A percentile compares a stretch with the other conserved stretches of the same genome.
phyloP scores from a whole-genome alignment of 2,329 filamentous ascomycete species.

The Clonostachys sp. region DNA sequence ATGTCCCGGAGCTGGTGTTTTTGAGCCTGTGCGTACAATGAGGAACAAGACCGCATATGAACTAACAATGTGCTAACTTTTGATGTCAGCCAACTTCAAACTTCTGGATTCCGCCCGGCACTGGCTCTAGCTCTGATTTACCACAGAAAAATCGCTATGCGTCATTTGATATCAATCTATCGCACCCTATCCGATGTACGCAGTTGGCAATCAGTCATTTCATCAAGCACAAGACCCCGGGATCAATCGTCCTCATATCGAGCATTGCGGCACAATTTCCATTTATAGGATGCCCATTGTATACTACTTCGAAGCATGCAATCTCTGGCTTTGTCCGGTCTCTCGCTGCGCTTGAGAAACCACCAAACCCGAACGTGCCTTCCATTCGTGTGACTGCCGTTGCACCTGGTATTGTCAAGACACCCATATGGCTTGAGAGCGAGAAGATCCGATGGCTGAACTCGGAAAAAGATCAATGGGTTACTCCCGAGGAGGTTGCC shows the following conservation, averaged over 20 bases:
- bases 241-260: conserved; percentile 16
- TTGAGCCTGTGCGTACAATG: conserved; percentile 18
- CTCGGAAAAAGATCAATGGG: conserved; percentile 18
- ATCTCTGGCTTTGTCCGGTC: conserved; percentile 22
- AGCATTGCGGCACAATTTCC: conserved; percentile 16
- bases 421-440: conserved; percentile 27
- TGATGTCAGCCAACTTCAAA: conserved; percentile 1
- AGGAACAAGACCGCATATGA: neutral
- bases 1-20: conserved; percentile 42
- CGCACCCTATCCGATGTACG: conserved; percentile 19
- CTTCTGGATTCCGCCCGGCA: conserved; percentile 5
- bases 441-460: conserved; percentile 26
- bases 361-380: neutral
- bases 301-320: conserved; percentile 18
- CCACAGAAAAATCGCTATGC: neutral
- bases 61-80: neutral
- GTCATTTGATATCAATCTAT: conserved; percentile 19
- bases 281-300: conserved; percentile 14
- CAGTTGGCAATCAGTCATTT: conserved; percentile 21
- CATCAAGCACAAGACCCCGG: conserved; percentile 8
- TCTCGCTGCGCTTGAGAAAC: conserved; percentile 15
- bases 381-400: conserved; percentile 25
- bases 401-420: conserved; percentile 27
- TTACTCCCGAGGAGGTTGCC: conserved; percentile 25
- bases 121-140: neutral